These are phyloP conservation scores for Arctium lappa DNA, from an alignment of 129 eudicot genomes.

Conservation along the genomic window DNA sequence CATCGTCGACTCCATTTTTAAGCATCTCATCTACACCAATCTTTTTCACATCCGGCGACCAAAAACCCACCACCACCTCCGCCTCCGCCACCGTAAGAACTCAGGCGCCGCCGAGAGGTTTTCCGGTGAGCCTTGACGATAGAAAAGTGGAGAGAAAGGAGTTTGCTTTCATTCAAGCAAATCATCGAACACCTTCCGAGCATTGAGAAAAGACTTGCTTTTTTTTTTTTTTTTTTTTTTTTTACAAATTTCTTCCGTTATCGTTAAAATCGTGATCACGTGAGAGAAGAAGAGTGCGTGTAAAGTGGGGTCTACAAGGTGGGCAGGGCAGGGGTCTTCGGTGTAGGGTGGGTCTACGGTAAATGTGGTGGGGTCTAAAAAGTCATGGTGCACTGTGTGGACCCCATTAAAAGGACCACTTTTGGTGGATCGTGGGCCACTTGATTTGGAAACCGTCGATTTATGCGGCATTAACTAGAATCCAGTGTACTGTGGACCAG, in stretches of 20 bases:
- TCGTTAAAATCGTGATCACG: conserved; percentile 30
- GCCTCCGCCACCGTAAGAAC: not conserved
- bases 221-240: not conserved
- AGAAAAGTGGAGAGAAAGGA: not conserved
- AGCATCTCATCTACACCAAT: conserved; percentile 39
- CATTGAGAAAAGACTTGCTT: conserved; percentile 4
- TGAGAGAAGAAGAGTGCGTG: conserved; percentile 24
- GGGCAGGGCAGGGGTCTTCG: conserved; percentile 24
- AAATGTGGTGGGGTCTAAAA: conserved; percentile 24
- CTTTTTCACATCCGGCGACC: conserved; percentile 29
- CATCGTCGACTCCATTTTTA: conserved; percentile 33
- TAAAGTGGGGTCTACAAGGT: conserved; percentile 22
- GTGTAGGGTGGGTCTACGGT: conserved; percentile 27
- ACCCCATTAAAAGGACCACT: conserved; percentile 22
- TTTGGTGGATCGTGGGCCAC: conserved; percentile 23
- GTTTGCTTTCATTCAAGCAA: conserved; percentile 17
- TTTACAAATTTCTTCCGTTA: not conserved
- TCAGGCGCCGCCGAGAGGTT: no score
- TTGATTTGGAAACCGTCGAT: conserved; percentile 19
- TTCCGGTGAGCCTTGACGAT: no score
- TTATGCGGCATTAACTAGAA: not conserved
- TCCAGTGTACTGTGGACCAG: conserved; percentile 20
- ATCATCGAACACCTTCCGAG: conserved; percentile 23
- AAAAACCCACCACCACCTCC: not conserved
- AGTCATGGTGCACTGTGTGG: conserved; percentile 18